Conservation (phyloP, 192 early-diverging fungal species). For the Spizellomyces punctatus region DNA sequence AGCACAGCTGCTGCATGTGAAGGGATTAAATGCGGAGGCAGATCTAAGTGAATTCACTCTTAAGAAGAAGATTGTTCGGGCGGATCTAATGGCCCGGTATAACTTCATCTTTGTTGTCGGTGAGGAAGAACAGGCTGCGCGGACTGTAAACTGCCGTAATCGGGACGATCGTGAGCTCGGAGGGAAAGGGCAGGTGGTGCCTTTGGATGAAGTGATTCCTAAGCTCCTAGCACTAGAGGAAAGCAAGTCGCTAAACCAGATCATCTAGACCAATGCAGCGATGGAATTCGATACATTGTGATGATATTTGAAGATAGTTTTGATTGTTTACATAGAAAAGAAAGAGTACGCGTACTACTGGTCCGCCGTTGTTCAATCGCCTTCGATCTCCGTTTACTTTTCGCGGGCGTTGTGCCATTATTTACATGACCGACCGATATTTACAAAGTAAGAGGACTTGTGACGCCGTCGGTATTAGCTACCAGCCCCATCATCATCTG, state of each 20-base stretch:
- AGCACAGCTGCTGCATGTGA: conserved; percentile 63
- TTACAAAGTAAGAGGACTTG: too few species aligned
- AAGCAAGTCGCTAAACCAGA: conserved; percentile 26
- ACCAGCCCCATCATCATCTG: too few species aligned
- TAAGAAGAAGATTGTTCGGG: conserved; percentile 97
- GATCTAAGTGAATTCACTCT: conserved; percentile 85
- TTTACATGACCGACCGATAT: too few species aligned
- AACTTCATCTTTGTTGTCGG: conserved; percentile 99
- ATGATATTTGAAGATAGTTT: too few species aligned
- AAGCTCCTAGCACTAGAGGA: conserved; percentile 73
- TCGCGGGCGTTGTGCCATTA: too few species aligned
- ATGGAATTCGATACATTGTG: too few species aligned
- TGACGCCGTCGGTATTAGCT: too few species aligned
- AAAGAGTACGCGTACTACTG: too few species aligned
- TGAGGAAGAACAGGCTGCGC: conserved; percentile 72
- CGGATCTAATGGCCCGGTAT: conserved; percentile 82
- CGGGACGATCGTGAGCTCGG: conserved; percentile 59
- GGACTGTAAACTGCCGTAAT: conserved; percentile 90
- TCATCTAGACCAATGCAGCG: too few species aligned
- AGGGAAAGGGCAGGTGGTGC: conserved; percentile 63
- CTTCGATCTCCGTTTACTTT: too few species aligned
- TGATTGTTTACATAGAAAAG: too few species aligned
- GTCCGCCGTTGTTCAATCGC: too few species aligned
- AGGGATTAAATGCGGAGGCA: conserved; percentile 82
- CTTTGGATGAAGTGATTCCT: conserved; percentile 69